Conservation (phyloP, 176 grass and related monocot species). For the Carex parvula region DNA sequence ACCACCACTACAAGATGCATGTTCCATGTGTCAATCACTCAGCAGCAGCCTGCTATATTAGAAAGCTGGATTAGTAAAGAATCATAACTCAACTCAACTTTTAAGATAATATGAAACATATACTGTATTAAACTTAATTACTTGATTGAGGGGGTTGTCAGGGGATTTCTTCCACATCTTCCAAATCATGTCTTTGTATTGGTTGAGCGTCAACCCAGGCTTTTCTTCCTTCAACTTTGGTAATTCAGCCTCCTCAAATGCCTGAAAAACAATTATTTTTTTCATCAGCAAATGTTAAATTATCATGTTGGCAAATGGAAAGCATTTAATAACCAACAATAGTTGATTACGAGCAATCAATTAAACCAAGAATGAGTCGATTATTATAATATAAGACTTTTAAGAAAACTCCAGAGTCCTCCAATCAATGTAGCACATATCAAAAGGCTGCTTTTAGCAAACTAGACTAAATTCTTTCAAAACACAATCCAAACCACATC, state of each 20-base stretch:
- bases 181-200: constrained; percentile 99
- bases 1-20: not conserved
- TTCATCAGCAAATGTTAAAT: not conserved
- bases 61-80: not conserved
- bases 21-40: constrained; percentile 13
- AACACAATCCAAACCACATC: not conserved
- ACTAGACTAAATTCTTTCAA: not conserved
- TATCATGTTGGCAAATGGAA: not conserved
- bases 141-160: constrained; percentile 97
- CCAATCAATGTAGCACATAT: not conserved
- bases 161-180: constrained; percentile 99
- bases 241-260: constrained; percentile 95
- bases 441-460: not conserved
- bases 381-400: not conserved
- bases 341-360: not conserved
- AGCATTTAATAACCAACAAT: not conserved
- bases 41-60: constrained; percentile 9
- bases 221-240: constrained; percentile 98
- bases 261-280: constrained; percentile 26
- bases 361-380: not conserved
- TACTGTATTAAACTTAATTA: constrained; percentile 11
- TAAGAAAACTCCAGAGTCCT: not conserved
- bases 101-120: not conserved
- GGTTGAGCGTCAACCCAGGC: constrained; percentile 73
- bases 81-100: not conserved